Evolutionary conservation across 129 eudicot species (phyloP), one percentile per base, ranked within the genome.

Genomic region (Erigeron canadensis): DNA sequence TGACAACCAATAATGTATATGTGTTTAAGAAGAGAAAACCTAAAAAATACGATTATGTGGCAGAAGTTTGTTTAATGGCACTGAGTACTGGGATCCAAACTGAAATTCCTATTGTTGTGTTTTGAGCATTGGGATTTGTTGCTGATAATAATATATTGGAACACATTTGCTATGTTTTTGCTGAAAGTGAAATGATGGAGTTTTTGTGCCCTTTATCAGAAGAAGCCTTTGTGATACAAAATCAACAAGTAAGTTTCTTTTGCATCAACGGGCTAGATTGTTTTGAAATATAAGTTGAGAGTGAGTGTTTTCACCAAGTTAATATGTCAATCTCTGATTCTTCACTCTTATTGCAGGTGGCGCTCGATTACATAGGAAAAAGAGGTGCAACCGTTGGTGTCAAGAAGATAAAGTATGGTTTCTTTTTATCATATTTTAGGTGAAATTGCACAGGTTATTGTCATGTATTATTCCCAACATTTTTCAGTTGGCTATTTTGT

Each of bases 1-100:
- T 84, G 95, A 84, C 91, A 79, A 87, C 91, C 41, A 91, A 91
- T 69, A 85, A 87, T 76, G 91, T 91, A 2, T 87, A 87, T 63
- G 95, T 91, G 37, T 84, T 88, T 17, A 87, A 87, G 76, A 91
- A 79, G 69, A 81, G 91, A 70, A 88, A 88, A 46, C 95, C 89
- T 0, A 85, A 87, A 54, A 78, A 87, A 77, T 87, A 87, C 70
- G 86, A 93, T 7, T 90, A 80, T 79, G 86, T 76, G 57, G 95
- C 79, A 0, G 91, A 87, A 82, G 89, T 91, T 34, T 77, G 86
- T 47, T 87, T 89, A 34, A 76, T 81, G 55, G 48, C 5, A 16
- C 4, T 6, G 8, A 6, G 28, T 63, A 73, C 85, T 86, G 88
- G 96, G 88, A 3, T 83, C 96, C 84, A 82, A 0, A 76, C 85